Percentiles rank a stretch among this genome's conserved stretches.
phyloP scores from a whole-genome alignment of 139 green algal species.

The Edaphochlamys debaryana region DNA sequence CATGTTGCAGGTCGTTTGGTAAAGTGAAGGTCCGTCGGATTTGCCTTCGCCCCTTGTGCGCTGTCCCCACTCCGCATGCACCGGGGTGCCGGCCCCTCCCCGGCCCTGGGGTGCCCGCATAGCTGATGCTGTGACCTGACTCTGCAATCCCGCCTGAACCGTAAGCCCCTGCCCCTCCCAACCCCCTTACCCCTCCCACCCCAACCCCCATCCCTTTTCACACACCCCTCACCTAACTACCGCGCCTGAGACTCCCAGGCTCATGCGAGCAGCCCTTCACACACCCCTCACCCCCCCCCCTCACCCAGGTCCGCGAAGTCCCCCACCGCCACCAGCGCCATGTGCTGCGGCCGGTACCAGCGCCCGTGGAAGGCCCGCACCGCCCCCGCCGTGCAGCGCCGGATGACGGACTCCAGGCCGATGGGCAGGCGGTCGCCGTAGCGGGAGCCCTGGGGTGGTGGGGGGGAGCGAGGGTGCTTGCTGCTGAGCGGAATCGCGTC shows the following conservation, averaged over 20 bases:
- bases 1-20: background rate
- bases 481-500: background rate
- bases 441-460: constrained; percentile 43
- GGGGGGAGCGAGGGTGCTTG: background rate
- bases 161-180: too few relatives aligned
- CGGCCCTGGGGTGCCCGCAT: too few relatives aligned
- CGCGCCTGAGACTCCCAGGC: background rate
- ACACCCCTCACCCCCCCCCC: too few relatives aligned
- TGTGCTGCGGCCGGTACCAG: constrained; percentile 82
- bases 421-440: constrained; percentile 90
- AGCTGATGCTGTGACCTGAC: too few relatives aligned
- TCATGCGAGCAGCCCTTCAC: background rate
- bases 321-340: constrained; percentile 82
- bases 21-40: too few relatives aligned
- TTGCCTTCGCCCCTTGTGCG: too few relatives aligned
- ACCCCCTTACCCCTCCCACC: too few relatives aligned
- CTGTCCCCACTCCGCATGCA: too few relatives aligned
- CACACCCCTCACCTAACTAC: too few relatives aligned
- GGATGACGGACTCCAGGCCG: constrained; percentile 82
- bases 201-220: too few relatives aligned
- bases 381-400: constrained; percentile 47
- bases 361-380: constrained; percentile 81
- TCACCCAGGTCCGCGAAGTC: constrained; percentile 76
- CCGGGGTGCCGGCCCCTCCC: too few relatives aligned
- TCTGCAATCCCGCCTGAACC: too few relatives aligned